Percentiles rank a stretch among this genome's conserved stretches.
These are phyloP conservation scores for Arachis hypogaea DNA, from an alignment of 306 rosid species.

Conservation along the genomic window DNA sequence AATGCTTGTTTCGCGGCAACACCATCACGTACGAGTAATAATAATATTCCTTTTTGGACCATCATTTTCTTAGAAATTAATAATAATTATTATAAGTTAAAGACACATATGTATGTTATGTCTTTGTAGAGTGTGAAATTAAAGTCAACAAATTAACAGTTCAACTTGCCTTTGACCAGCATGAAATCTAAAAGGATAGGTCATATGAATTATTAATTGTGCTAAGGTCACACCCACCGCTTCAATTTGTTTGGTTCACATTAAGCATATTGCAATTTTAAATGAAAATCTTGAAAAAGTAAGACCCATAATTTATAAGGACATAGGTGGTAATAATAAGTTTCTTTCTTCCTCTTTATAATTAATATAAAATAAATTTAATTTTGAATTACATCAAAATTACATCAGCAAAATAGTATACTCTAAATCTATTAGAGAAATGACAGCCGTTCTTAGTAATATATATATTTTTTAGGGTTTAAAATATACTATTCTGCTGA, in stretches of 20 bases:
- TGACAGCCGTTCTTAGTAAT: too few species aligned
- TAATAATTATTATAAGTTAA: not conserved
- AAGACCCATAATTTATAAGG: constrained; percentile 14
- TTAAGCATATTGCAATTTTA: not conserved
- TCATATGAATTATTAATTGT: too few species aligned
- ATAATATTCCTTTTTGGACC: not conserved
- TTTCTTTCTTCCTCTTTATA: too few species aligned
- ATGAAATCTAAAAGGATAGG: not conserved
- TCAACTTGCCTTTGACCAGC: constrained; percentile 29
- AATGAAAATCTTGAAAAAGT: constrained; percentile 32
- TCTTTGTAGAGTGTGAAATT: not conserved
- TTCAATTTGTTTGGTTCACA: constrained; percentile 30
- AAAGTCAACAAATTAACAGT: constrained; percentile 51
- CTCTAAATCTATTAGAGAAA: too few species aligned
- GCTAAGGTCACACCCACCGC: not conserved
- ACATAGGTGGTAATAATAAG: not conserved
- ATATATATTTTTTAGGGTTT: too few species aligned
- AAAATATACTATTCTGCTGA: too few species aligned
- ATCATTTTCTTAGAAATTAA: not conserved
- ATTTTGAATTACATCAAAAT: too few species aligned
- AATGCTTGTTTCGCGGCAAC: constrained; percentile 41
- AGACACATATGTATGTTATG: not conserved
- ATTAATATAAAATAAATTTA: too few species aligned
- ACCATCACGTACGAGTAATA: not conserved
- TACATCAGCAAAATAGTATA: too few species aligned